Evolutionary conservation across 2,329 filamentous ascomycete genomes (phyloP), one percentile per base, ranked within the genome.

Genomic region (Huntiella moniliformis): DNA sequence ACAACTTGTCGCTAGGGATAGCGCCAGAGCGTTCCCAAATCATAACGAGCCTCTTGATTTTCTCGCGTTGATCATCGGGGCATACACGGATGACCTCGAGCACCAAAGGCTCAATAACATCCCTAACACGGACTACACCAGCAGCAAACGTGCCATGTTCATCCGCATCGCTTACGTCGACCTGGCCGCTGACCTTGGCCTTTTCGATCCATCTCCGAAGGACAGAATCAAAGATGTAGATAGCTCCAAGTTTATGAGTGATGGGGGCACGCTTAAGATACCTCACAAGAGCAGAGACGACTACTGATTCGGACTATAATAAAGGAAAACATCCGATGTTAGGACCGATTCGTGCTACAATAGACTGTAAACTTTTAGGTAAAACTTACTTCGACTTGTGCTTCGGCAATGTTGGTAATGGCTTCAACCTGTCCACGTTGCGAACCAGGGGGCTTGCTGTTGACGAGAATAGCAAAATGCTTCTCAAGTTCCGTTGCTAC

Each of bases 171-270:
- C 74, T 78, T 65, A 82, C 82, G 63, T 86, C 75, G 58, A 80
- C 66, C 61, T 96, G 87, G 57, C 82, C 83, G 54, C 82, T 74
- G 58, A 79, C 74, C 66, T 87, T 91, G 58, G 91, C 88, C 65
- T 86, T 82, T 63, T 96, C 88, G 69, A 94, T 78, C 88, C 91
- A 98, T 69, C 92, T 88, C 66, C 91, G 85, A 63, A 87, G 88
- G 74, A 98, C 87, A 70, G 88, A 94, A 73, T 98, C 91, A 87
- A 98, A 84, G 67, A 96, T 87, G 79, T 98, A 98, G 67, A 98
- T 79, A 60, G 95, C 87, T 66, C 91, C 91, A 63, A 98, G 74
- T 67, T 98, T 98, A 74, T 98, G 88, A 61, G 86, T 93, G 61
- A 77, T 77, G 50, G 85, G 84, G 54, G 87, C 80, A 65, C 91